Evolutionary conservation across 371 early-diverging fungal genomes (phyloP).

Genomic region (Apophysomyces trapeziformis): DNA sequence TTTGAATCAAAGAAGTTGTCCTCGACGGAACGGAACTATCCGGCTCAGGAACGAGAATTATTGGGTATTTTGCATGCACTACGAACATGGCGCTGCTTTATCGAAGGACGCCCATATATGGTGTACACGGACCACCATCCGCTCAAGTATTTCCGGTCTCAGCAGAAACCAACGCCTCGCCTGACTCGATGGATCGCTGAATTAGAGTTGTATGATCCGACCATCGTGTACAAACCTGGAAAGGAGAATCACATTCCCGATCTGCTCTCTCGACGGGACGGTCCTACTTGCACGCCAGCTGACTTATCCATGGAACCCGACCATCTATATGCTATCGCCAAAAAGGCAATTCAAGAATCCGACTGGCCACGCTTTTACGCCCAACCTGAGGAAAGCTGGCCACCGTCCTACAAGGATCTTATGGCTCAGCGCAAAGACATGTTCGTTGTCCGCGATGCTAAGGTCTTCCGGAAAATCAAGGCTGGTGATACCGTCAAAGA

Average conservation of each 20-base stretch:
- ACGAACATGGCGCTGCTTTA: slow-evolving; percentile 31
- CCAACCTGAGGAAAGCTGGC: slow-evolving; percentile 4
- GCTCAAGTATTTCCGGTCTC: no score
- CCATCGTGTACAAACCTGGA: slow-evolving; percentile 22
- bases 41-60: slow-evolving; percentile 30
- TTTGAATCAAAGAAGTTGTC: no score
- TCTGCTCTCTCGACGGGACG: slow-evolving; percentile 16
- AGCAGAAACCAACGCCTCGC: slow-evolving; percentile 16
- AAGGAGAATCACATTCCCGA: slow-evolving; percentile 30
- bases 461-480: no score
- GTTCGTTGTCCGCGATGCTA: slow-evolving; percentile 4
- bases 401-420: not conserved
- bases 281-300: not conserved
- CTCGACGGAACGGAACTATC: no score
- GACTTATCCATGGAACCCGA: slow-evolving; percentile 22
- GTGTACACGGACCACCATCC: slow-evolving; percentile 29
- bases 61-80: slow-evolving; percentile 39
- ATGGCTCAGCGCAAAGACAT: slow-evolving; percentile 10
- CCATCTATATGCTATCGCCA: slow-evolving; percentile 15
- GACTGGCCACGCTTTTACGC: slow-evolving; percentile 30
- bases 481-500: not conserved
- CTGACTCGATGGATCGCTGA: slow-evolving; percentile 34
- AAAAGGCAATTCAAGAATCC: not conserved
- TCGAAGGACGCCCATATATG: slow-evolving; percentile 26
- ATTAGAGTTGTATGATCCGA: slow-evolving; percentile 33